Conservation (phyloP, 345 rosid species). For the Boechera stricta region DNA sequence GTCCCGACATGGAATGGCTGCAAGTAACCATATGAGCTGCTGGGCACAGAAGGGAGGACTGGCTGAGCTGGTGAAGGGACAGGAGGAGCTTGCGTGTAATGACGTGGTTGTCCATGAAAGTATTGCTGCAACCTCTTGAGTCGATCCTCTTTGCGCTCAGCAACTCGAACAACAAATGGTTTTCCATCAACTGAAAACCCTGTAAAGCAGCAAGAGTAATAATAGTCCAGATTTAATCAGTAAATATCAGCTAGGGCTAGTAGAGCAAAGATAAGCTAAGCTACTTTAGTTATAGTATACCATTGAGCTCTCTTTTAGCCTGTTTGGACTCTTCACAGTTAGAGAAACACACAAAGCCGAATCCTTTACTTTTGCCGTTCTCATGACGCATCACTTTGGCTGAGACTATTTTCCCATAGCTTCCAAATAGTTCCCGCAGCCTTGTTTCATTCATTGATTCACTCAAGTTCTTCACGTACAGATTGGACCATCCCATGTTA, state of each 20-base stretch:
- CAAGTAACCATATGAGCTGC: constrained; percentile 36
- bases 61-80: constrained; percentile 31
- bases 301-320: constrained; percentile 58
- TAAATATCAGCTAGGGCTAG: constrained; percentile 7
- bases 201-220: constrained; percentile 24
- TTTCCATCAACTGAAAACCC: constrained; percentile 55
- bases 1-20: constrained; percentile 37
- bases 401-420: constrained; percentile 59
- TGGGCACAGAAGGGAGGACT: constrained; percentile 10
- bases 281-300: constrained; percentile 43
- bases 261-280: constrained; percentile 14
- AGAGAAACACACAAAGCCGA: constrained; percentile 82
- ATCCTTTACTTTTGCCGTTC: constrained; percentile 64
- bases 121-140: constrained; percentile 46
- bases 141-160: constrained; percentile 62
- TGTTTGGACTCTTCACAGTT: constrained; percentile 60
- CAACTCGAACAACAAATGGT: constrained; percentile 62
- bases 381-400: constrained; percentile 63
- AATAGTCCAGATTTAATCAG: constrained; percentile 18
- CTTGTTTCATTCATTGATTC: constrained; percentile 52
- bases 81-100: constrained; percentile 34
- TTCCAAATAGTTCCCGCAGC: constrained; percentile 54
- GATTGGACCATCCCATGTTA: constrained; percentile 49
- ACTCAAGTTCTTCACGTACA: constrained; percentile 72
- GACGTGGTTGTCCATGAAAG: neutral